phyloP scores from a whole-genome alignment of 768 basidiomycete genomes.

The Xerocomellus chrysenteron region DNA sequence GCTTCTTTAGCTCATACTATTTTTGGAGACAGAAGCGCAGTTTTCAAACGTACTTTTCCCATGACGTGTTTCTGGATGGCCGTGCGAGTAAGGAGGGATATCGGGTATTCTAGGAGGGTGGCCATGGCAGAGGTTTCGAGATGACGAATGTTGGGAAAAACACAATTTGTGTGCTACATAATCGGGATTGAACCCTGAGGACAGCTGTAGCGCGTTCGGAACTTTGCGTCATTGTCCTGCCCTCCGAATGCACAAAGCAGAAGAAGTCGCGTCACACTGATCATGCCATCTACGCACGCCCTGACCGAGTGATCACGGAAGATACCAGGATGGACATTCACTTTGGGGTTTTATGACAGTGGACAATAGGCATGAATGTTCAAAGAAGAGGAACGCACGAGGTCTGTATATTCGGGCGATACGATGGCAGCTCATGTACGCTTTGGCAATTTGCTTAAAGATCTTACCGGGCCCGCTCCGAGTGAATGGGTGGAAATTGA shows the following conservation, averaged over 20 bases:
- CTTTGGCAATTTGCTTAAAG: background rate
- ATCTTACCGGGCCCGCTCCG: background rate
- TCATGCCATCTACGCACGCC: background rate
- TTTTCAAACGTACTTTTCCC: background rate
- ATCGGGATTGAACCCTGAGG: background rate
- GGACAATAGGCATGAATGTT: background rate
- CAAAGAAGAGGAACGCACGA: background rate
- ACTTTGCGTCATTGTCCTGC: background rate
- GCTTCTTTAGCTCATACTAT: background rate
- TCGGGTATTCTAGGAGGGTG: background rate
- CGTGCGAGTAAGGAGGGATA: background rate
- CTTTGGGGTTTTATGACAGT: background rate
- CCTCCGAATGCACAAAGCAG: background rate
- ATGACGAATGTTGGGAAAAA: background rate
- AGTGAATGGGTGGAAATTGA: background rate
- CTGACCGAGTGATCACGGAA: background rate
- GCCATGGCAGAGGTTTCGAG: background rate
- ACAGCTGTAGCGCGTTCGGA: background rate
- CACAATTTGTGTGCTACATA: background rate
- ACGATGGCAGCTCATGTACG: background rate
- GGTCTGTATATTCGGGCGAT: background rate
- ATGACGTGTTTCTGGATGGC: background rate
- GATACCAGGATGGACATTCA: background rate
- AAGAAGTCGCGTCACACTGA: background rate
- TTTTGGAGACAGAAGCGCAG: background rate